phyloP scores from a whole-genome alignment of 441 rosid genomes.

The Omphalea diandra region DNA sequence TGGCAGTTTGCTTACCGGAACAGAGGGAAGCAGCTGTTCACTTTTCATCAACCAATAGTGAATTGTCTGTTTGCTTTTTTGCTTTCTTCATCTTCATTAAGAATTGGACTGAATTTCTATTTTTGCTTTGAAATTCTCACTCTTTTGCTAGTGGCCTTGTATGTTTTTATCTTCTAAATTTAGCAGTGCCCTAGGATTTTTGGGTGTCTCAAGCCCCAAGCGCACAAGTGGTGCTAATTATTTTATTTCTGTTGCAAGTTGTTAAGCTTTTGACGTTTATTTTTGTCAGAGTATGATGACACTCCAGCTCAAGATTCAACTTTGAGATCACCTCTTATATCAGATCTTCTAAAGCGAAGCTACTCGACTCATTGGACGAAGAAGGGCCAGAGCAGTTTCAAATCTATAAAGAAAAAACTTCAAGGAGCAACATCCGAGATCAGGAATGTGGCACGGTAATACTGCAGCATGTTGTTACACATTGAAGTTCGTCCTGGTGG shows the following conservation, averaged over 20 bases:
- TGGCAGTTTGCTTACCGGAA: neutral
- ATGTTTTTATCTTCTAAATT: too few species aligned
- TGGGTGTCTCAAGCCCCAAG: too few species aligned
- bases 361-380: constrained; percentile 70
- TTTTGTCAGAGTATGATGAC: constrained; percentile 70
- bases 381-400: constrained; percentile 60
- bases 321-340: constrained; percentile 44
- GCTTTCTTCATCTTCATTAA: too few species aligned
- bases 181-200: too few species aligned
- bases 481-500: neutral
- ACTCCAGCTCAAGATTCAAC: constrained; percentile 39
- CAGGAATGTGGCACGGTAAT: constrained; percentile 62
- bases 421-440: constrained; percentile 84
- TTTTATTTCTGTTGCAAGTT: neutral
- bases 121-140: too few species aligned
- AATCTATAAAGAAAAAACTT: constrained; percentile 71
- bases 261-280: neutral
- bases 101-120: too few species aligned
- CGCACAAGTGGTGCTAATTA: too few species aligned
- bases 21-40: neutral
- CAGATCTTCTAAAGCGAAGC: constrained; percentile 72
- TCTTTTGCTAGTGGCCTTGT: too few species aligned
- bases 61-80: too few species aligned
- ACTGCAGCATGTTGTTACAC: neutral
- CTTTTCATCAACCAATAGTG: too few species aligned